Evolutionary conservation across 1,284 basidiomycete species (phyloP), one percentile per base, ranked within the genome.

Genomic region (Singerocomus inundabilis): DNA sequence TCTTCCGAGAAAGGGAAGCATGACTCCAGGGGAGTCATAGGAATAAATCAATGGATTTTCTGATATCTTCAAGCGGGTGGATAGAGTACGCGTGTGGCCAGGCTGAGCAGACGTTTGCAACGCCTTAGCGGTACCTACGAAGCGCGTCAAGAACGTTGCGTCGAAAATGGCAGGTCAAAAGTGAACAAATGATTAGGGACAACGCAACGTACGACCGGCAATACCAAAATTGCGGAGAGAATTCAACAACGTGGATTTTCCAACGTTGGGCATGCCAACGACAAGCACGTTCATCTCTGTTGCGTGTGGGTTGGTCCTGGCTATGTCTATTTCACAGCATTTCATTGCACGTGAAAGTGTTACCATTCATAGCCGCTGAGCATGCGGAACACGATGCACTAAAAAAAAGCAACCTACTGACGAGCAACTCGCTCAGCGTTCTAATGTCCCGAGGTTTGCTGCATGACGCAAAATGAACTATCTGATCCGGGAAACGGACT

Each of bases 181-280:
- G 15, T 25, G n/a, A 16, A 8, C 34, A 35, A 24, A 36, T 28
- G 18, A 34, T 39, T 24, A 38, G 39, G 48, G 32, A 44, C 33
- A 25, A 47, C 11, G 34, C 36, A 26, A 77, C 81, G 57, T 67
- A 93, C 93, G 88, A 64, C 92, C 93, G 53, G 82, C 77, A 29
- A 96, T 89, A 5, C 95, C 96, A 54, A 87, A 86, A 60, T 86
- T 85, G 36, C 97, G 81, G n/a, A 99, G 76, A 0, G 91, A 85
- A 65, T 99, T 99, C 13, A 99, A 73, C 44, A 99, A 71, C 4
- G 92, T 94, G 26, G 93, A 97, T 73, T 99, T 99, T 42, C 97
- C 97, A 36, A 98, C 94, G 66, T 99, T 99, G 5, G 96, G 96
- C 96, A 99, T 99, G 24, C 96, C 96, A 46, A 95, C 85, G 24